phyloP scores from a whole-genome alignment of 2,329 filamentous ascomycete genomes.

The Cladorrhinum sp. region DNA sequence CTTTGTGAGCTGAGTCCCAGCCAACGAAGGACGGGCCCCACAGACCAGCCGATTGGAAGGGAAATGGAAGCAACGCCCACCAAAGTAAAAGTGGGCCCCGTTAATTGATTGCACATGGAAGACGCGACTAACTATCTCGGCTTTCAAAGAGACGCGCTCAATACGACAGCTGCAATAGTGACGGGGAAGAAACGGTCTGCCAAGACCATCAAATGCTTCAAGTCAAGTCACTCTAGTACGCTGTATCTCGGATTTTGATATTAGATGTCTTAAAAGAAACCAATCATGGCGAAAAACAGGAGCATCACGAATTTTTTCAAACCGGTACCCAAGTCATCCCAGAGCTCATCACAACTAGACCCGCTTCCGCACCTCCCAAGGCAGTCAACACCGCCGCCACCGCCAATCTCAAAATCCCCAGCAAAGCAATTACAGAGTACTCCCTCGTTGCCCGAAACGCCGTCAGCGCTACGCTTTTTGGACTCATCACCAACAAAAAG shows the following conservation, averaged over 20 bases:
- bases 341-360: background rate
- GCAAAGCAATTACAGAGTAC: background rate
- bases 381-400: constrained; percentile 7
- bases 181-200: background rate
- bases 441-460: background rate
- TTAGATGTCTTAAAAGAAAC: background rate
- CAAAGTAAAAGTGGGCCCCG: background rate
- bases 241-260: background rate
- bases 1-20: too few species aligned
- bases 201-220: too few species aligned
- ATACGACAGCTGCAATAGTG: background rate
- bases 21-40: background rate
- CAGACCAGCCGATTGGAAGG: background rate
- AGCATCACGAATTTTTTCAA: constrained; percentile 41
- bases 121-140: background rate
- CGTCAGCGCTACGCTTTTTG: constrained; percentile 16
- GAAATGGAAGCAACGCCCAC: background rate
- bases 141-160: background rate
- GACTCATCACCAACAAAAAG: constrained; percentile 23
- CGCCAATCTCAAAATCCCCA: background rate
- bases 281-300: constrained; percentile 29
- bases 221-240: too few species aligned
- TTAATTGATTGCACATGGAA: background rate
- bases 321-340: constrained; percentile 22
- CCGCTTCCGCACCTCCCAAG: constrained; percentile 4